phyloP scores from a whole-genome alignment of 345 rosid species.

The Litchi chinensis region DNA sequence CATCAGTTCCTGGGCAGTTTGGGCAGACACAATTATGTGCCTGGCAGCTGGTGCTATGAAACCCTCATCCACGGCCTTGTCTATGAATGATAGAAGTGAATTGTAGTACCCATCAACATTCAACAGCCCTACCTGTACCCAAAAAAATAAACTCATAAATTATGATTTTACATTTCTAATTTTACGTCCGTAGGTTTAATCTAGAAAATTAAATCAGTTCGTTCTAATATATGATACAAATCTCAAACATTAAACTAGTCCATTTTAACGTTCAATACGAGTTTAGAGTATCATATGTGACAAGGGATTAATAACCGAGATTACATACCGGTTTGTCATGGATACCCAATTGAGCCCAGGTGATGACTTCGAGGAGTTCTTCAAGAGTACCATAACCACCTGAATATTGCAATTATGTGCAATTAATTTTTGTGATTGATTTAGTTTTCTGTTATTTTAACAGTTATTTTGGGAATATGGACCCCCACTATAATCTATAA shows the following conservation, averaged over 20 bases:
- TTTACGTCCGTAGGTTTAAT: no score
- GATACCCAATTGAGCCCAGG: constrained; percentile 84
- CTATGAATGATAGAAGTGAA: constrained; percentile 68
- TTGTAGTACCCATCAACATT: constrained; percentile 81
- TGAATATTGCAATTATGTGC: constrained; percentile 17
- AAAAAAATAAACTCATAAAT: not conserved
- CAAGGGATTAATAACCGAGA: not conserved
- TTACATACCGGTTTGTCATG: constrained; percentile 68
- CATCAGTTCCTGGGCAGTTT: constrained; percentile 69
- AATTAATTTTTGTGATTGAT: not conserved
- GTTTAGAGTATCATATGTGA: no score
- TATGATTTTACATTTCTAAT: no score
- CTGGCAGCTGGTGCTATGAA: constrained; percentile 73
- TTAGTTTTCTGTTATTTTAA: not conserved
- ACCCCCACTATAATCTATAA: no score
- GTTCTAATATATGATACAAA: no score
- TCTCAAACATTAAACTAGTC: not conserved
- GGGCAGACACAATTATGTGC: constrained; percentile 74
- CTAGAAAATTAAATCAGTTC: no score
- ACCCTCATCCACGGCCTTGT: constrained; percentile 86
- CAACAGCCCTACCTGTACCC: constrained; percentile 65
- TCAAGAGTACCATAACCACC: constrained; percentile 85
- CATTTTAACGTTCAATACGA: no score
- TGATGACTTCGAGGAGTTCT: constrained; percentile 74
- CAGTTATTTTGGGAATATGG: not conserved